phyloP scores from a whole-genome alignment of 495 filamentous ascomycete species.

The Chaetomium tenue region DNA sequence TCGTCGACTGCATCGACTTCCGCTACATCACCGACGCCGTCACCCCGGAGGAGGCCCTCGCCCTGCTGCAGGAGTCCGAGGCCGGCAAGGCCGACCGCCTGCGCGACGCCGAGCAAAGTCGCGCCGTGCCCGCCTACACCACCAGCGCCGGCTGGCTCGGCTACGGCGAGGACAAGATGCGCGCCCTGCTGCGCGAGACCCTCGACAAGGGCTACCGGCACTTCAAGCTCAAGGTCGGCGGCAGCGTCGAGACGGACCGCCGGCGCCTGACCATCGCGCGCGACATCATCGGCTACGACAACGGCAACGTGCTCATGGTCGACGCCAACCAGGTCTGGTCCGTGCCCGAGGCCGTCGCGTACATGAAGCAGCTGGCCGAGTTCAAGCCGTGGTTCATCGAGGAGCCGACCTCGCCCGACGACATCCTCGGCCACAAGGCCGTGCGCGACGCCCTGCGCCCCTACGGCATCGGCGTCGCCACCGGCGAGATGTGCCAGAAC shows the following conservation, averaged over 20 bases:
- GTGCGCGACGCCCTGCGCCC: constrained; percentile 75
- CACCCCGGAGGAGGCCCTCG: constrained; percentile 77
- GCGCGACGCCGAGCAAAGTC: constrained; percentile 63
- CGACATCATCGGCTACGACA: constrained; percentile 80
- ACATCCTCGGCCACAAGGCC: constrained; percentile 83
- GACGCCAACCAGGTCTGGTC: constrained; percentile 96
- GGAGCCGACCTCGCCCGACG: constrained; percentile 92
- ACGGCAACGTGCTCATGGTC: constrained; percentile 87
- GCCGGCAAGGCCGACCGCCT: constrained; percentile 64
- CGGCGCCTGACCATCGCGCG: constrained; percentile 69
- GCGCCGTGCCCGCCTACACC: constrained; percentile 86
- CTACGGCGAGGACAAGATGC: constrained; percentile 86
- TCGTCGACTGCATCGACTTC: constrained; percentile 87
- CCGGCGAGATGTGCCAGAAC: constrained; percentile 97
- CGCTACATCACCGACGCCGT: constrained; percentile 92
- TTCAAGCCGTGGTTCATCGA: constrained; percentile 97
- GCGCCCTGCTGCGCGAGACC: constrained; percentile 65
- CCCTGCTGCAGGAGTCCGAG: constrained; percentile 62
- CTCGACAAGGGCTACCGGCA: constrained; percentile 73
- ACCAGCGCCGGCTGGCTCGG: constrained; percentile 92
- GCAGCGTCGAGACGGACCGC: constrained; percentile 66
- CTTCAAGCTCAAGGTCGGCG: constrained; percentile 92
- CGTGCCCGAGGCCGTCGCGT: constrained; percentile 84
- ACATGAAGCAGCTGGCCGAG: constrained; percentile 78
- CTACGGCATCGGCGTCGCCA: constrained; percentile 79